Evolutionary conservation across 1,139 yeast genomes (phyloP).

Genomic region (Sugiyamaella japonica): DNA sequence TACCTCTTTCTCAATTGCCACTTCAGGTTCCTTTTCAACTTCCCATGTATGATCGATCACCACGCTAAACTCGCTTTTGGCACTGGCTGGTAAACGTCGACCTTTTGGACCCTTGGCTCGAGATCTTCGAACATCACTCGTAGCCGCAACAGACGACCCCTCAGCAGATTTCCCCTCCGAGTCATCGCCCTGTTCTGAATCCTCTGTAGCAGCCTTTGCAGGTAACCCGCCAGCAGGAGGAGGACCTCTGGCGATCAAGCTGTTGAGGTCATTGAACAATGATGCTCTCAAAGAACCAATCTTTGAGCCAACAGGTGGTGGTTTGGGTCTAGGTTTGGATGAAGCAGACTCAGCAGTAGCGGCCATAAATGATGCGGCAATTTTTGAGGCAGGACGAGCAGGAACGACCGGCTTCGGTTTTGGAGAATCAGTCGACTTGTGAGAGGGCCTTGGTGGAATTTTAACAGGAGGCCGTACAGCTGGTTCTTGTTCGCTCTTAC

Average conservation of each 20-base stretch:
- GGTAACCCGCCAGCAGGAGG: constrained; percentile 31
- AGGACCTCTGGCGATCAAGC: constrained; percentile 40
- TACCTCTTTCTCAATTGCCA: constrained; percentile 1
- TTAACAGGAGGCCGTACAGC: neutral
- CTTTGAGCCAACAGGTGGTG: constrained; percentile 29
- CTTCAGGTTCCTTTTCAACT: neutral
- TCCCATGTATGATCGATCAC: constrained; percentile 34
- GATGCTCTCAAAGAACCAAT: constrained; percentile 39
- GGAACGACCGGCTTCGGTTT: constrained; percentile 26
- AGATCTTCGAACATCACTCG: constrained; percentile 45
- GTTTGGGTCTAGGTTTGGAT: constrained; percentile 31
- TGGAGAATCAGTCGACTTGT: neutral
- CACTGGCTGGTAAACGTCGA: constrained; percentile 64
- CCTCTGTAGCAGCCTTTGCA: constrained; percentile 27
- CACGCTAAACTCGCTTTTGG: constrained; percentile 33
- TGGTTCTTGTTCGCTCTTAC: neutral
- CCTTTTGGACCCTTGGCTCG: constrained; percentile 80
- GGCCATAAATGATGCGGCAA: constrained; percentile 20
- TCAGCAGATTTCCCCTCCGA: constrained; percentile 23
- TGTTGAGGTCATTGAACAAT: constrained; percentile 38
- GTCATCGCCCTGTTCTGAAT: constrained; percentile 18
- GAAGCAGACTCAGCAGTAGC: constrained; percentile 22
- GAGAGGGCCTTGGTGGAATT: constrained; percentile 8
- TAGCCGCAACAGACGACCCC: constrained; percentile 25
- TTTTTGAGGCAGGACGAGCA: constrained; percentile 21